phyloP scores from a whole-genome alignment of 352 stramenopile genomes.

The Pythium insidiosum region DNA sequence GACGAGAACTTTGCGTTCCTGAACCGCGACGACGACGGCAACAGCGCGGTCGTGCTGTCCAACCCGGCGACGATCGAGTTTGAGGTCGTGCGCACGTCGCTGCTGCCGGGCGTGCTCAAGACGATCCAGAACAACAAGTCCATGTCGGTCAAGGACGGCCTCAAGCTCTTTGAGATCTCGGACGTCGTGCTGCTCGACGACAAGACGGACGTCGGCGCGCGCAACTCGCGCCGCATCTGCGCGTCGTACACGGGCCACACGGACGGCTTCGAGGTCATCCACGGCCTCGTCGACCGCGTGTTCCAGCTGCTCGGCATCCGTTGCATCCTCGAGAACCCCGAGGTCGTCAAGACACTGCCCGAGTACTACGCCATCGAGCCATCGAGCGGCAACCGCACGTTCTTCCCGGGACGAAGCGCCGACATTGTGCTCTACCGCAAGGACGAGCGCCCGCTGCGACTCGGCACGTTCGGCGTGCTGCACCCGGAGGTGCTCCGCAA shows the following conservation, averaged over 20 bases:
- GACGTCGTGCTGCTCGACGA: slow-evolving; percentile 97
- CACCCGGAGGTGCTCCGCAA: slow-evolving; percentile 97
- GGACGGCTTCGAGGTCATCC: slow-evolving; percentile 98
- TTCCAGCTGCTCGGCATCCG: slow-evolving; percentile 96
- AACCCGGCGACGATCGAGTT: slow-evolving; percentile 99
- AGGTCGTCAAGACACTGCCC: slow-evolving; percentile 48
- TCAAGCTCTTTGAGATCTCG: slow-evolving; percentile 99
- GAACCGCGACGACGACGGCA: slow-evolving; percentile 71
- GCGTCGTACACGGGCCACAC: slow-evolving; percentile 96
- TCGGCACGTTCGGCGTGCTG: slow-evolving; percentile 97
- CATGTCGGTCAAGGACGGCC: slow-evolving; percentile 93
- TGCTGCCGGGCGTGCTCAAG: slow-evolving; percentile 98
- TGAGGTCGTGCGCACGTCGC: slow-evolving; percentile 97
- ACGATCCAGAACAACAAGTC: slow-evolving; percentile 98
- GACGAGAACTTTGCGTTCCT: slow-evolving; percentile 98
- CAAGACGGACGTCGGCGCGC: slow-evolving; percentile 90
- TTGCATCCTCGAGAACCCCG: slow-evolving; percentile 56
- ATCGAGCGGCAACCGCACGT: slow-evolving; percentile 67
- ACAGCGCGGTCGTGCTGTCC: slow-evolving; percentile 91
- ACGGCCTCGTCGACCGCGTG: slow-evolving; percentile 98
- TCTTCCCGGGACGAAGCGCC: slow-evolving; percentile 95
- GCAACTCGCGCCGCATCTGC: slow-evolving; percentile 94
- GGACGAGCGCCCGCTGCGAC: slow-evolving; percentile 49
- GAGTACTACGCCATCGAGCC: slow-evolving; percentile 79
- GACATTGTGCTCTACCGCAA: slow-evolving; percentile 89